A percentile compares a stretch with the other conserved stretches of the same genome.
Conservation (phyloP, 2,329 filamentous ascomycete genomes). For the Zarea fungicola region DNA sequence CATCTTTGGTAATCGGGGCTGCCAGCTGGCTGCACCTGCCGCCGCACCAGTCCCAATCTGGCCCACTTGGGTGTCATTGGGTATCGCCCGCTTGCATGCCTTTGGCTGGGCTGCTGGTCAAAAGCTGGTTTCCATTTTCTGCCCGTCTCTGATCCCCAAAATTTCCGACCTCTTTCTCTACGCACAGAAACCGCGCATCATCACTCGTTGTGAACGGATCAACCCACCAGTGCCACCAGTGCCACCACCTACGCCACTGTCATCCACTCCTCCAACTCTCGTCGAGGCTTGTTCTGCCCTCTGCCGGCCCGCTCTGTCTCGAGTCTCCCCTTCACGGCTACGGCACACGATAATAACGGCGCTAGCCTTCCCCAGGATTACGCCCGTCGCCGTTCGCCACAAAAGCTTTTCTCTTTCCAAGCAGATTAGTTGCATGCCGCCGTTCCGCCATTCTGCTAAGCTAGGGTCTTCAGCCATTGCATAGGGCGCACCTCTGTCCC, state of each 20-base stretch:
- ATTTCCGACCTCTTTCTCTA: background rate
- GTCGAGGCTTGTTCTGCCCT: background rate
- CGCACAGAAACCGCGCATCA: too few species aligned
- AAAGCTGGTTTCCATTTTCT: conserved; percentile 1
- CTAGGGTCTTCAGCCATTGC: background rate
- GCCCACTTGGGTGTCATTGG: background rate
- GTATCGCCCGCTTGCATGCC: background rate
- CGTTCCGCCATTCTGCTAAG: too few species aligned
- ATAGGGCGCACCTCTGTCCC: conserved; percentile 6
- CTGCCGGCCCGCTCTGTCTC: too few species aligned
- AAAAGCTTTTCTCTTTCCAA: background rate
- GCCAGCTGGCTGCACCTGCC: too few species aligned
- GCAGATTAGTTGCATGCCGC: too few species aligned
- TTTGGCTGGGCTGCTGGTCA: too few species aligned
- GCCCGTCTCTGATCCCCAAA: background rate
- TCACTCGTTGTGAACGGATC: too few species aligned
- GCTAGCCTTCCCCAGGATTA: conserved; percentile 10
- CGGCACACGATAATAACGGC: conserved; percentile 2
- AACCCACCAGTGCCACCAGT: background rate
- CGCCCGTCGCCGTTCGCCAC: conserved; percentile 1
- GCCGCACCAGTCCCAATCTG: too few species aligned
- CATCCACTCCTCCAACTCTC: conserved; percentile 8
- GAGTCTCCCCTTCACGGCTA: background rate
- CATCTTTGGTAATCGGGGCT: too few species aligned
- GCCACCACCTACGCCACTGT: background rate